Conservation (phyloP, 371 early-diverging fungal genomes). For the Mucor saturninus region DNA sequence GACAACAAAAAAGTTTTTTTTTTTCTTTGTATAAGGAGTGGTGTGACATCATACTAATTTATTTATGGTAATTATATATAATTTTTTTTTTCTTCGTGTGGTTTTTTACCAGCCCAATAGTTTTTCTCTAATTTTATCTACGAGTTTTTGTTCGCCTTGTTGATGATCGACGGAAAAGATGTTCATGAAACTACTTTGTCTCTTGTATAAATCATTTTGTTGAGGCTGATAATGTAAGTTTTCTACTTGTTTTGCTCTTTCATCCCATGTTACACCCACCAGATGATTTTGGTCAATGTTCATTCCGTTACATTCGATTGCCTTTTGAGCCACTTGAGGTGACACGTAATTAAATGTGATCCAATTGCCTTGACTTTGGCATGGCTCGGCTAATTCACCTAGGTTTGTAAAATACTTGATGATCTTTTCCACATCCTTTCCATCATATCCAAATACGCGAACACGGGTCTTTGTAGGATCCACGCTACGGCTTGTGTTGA, state of each 20-base stretch:
- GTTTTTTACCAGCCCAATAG: neutral
- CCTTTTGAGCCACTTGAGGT: conserved; percentile 31
- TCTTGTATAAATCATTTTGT: conserved; percentile 1
- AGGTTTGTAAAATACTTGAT: conserved; percentile 31
- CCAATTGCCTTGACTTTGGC: conserved; percentile 39
- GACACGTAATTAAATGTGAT: conserved; percentile 41
- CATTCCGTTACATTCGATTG: conserved; percentile 37
- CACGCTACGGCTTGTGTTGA: no score
- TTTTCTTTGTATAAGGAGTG: neutral
- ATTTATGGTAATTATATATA: neutral
- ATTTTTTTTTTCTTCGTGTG: neutral
- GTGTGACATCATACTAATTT: neutral
- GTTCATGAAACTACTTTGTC: neutral
- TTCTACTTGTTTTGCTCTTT: conserved; percentile 6
- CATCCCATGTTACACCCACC: conserved; percentile 32
- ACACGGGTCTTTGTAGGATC: conserved; percentile 13
- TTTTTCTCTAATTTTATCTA: neutral
- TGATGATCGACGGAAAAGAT: neutral
- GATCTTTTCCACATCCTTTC: conserved; percentile 26
- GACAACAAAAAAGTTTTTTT: no score
- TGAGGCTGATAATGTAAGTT: neutral
- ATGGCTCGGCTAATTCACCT: conserved; percentile 38
- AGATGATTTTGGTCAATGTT: conserved; percentile 24
- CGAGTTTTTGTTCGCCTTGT: neutral
- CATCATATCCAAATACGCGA: conserved; percentile 44